phyloP scores from a whole-genome alignment of 768 basidiomycete species.

The Tylopilus felleus region DNA sequence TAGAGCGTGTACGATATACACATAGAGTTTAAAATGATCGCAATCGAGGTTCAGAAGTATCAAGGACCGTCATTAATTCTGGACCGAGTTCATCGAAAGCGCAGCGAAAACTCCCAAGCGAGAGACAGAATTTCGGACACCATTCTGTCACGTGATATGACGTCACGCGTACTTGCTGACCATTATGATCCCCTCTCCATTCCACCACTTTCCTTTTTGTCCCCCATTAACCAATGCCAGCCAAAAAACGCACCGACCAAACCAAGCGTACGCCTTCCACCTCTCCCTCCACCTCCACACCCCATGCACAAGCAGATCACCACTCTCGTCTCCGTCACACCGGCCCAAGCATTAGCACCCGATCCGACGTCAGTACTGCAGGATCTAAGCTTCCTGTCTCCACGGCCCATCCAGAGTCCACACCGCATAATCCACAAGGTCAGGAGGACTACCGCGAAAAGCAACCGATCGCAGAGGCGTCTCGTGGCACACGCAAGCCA shows the following conservation, averaged over 20 bases:
- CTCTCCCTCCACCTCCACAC: constrained; percentile 10
- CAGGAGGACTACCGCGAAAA: background rate
- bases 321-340: constrained; percentile 17
- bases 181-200: too few relatives aligned
- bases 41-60: background rate
- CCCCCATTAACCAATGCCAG: constrained; percentile 8
- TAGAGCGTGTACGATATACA: constrained; percentile 16
- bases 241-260: constrained; percentile 16
- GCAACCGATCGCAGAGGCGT: background rate
- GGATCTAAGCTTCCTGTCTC: constrained; percentile 1
- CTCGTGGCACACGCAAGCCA: constrained; percentile 1
- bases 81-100: too few relatives aligned
- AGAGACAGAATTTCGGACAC: too few relatives aligned
- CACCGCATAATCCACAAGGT: background rate
- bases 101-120: too few relatives aligned
- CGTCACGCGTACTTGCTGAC: constrained; percentile 2
- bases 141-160: constrained; percentile 23
- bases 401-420: background rate
- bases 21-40: constrained; percentile 4
- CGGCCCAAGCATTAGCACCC: constrained; percentile 15
- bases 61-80: too few relatives aligned
- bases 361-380: background rate
- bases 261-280: constrained; percentile 4
- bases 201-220: background rate
- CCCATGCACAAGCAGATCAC: constrained; percentile 5